Base-by-base conservation (phyloP, 2,329 filamentous ascomycete species). In the Mariannaea elegans region DNA sequence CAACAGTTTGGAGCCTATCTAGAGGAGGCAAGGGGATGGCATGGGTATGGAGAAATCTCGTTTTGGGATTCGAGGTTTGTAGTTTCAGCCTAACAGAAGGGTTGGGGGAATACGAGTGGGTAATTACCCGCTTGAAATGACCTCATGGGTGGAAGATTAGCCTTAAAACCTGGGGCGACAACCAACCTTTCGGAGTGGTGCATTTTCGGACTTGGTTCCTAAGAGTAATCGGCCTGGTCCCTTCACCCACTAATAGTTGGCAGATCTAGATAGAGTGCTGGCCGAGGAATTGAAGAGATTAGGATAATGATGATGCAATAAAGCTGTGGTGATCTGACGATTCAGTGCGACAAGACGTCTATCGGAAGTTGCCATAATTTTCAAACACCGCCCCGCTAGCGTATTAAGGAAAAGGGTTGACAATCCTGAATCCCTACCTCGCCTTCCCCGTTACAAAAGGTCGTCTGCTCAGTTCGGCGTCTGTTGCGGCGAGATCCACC, bases 11-110 rank as follows among this genome's bases (percentile, higher is more conserved):
- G 56, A 61, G 48, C 50, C 50, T 54, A 57, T 59, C 47, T 53
- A 31, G 45, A 29, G 46, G 39, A 21, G 36, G 45, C 55, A 50
- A 48, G 58, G 60, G 56, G 31, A 5, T 44, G 38, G 24, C 23
- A 61, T 47, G 46, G 48, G 41, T 54, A 62, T 59, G 61, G 61
- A 53, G 61, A 44, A 62, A 58, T 65, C 52, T 71, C 73, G 71
- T 69, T 72, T 74, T 64, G 48, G 73, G 70, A 75, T 72, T 75
- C 72, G 73, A 75, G 71, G 47, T 70, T 66, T 59, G 50, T 51
- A 18, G 54, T 65, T 63, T 64, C 57, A 64, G 38, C 69, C 68
- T 71, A 66, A 63, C 62, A 66, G 61, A 67, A 62, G 59, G 41
- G 47, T 53, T 24, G 24, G 5, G 9, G 9, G 24, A 6, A 27